A percentile compares a stretch with the other conserved stretches of the same genome.
Conservation (phyloP, 805 yeast genomes). For the Jamesozyma lodderae region DNA sequence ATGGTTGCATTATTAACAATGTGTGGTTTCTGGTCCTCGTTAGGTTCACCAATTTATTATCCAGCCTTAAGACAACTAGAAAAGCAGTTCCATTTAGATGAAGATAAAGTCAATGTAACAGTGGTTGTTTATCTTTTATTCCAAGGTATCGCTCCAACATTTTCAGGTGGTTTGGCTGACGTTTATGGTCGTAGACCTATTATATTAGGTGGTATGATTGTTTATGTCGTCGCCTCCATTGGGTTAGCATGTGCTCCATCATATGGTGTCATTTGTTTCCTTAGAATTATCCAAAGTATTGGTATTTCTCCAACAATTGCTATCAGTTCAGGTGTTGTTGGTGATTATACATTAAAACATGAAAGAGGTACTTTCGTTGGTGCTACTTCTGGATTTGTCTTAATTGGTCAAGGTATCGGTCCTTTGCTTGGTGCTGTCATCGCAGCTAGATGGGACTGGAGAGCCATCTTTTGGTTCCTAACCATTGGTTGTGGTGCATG, state of each 20-base stretch:
- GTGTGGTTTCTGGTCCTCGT: constrained; percentile 54
- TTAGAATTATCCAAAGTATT: constrained; percentile 63
- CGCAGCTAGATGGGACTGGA: constrained; percentile 49
- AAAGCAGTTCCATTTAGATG: constrained; percentile 43
- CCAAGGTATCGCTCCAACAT: constrained; percentile 68
- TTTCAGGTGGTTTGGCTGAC: constrained; percentile 63
- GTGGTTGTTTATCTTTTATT: constrained; percentile 66
- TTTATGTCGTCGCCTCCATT: constrained; percentile 52
- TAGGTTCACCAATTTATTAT: constrained; percentile 71
- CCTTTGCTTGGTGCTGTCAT: constrained; percentile 48
- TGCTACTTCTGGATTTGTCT: constrained; percentile 49
- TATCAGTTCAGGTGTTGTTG: constrained; percentile 57
- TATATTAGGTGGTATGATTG: constrained; percentile 43
- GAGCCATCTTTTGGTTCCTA: constrained; percentile 68
- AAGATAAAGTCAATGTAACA: constrained; percentile 53
- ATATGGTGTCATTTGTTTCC: constrained; percentile 51
- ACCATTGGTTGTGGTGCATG: constrained; percentile 52
- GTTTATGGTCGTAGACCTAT: constrained; percentile 62
- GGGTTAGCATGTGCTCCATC: constrained; percentile 54
- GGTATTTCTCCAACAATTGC: constrained; percentile 70
- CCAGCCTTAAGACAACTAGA: constrained; percentile 63
- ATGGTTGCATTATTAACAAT: constrained; percentile 26
- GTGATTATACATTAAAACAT: constrained; percentile 55
- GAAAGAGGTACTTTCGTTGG: constrained; percentile 69
- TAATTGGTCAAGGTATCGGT: constrained; percentile 70